Evolutionary conservation across 768 basidiomycete genomes (phyloP), one percentile per base, ranked within the genome.

Genomic region (Psilocybe sp.): DNA sequence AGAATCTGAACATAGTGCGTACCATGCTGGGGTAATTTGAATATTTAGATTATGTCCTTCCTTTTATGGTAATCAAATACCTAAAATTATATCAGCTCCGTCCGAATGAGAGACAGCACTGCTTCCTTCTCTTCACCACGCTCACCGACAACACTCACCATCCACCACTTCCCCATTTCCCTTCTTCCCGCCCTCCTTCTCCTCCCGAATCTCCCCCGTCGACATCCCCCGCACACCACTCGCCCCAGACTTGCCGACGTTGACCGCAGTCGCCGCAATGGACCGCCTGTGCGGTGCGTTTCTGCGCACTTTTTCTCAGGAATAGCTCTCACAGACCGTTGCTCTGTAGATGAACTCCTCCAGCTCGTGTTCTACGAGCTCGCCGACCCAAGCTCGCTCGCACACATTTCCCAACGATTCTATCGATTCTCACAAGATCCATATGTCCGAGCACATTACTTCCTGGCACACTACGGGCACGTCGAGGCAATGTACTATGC

Each of bases 391-490:
- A 73, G 74, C 43, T 63, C 78, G 19, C 72, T 91, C 60, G 77
- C 77, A 5, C 74, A 76, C 47, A 68, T 76, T 41, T 85, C 77
- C 31, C 81, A 73, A 57, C 84, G 84, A 51, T 76, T 83, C 60
- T 63, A 81, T 58, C 62, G 69, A 10, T 81, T 90, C 68, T 82
- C 85, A 10, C 77, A 77, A 65, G 87, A 87, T 68, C 79, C 87
- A 50, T 89, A 88, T 62, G 80, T 87, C 55, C 78, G 87, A 55
- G 86, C 88, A 8, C 80, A 79, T 61, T 91, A 90, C 67, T 90
- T 91, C 66, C 78, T 91, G 57, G 68, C 74, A 56, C 85, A 87
- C 57, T 81, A 87, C 68, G 89, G 89, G 19, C 73, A 70, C 43
- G 76, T 79, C 44, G 79, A 89, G 59, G 87, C 87, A 44, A 68